Evolutionary conservation across 208 protist species (phyloP).

Genomic region (Leishmania guyanensis): DNA sequence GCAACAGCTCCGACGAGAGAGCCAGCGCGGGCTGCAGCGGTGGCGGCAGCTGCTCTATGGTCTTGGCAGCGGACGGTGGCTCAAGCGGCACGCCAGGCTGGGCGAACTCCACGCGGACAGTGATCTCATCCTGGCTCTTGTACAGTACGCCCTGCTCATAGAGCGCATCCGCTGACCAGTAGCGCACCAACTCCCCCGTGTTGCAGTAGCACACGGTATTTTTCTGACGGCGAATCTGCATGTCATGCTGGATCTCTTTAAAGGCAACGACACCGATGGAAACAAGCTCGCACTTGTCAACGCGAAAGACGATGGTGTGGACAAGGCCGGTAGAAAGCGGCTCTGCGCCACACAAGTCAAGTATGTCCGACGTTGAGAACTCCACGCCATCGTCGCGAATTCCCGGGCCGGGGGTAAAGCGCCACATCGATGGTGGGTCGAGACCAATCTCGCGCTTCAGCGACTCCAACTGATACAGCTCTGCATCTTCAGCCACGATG

Average conservation of each 20-base stretch:
- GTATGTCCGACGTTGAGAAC: slow-evolving; percentile 79
- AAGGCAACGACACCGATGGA: slow-evolving; percentile 71
- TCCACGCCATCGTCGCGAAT: slow-evolving; percentile 53
- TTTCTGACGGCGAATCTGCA: slow-evolving; percentile 52
- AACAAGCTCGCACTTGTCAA: slow-evolving; percentile 82
- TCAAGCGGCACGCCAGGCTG: slow-evolving; percentile 35
- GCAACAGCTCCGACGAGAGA: slow-evolving; percentile 13
- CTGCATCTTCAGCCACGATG: slow-evolving; percentile 79
- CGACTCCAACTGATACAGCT: slow-evolving; percentile 56
- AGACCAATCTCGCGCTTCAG: slow-evolving; percentile 62
- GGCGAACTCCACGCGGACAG: slow-evolving; percentile 53
- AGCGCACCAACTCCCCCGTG: slow-evolving; percentile 78
- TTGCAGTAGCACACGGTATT: slow-evolving; percentile 77
- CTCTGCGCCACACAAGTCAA: slow-evolving; percentile 72
- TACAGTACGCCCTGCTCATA: slow-evolving; percentile 51
- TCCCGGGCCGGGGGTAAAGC: slow-evolving; percentile 76
- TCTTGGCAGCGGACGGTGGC: not conserved
- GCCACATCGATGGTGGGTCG: slow-evolving; percentile 53
- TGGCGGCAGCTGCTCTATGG: slow-evolving; percentile 11
- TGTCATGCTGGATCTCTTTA: slow-evolving; percentile 42
- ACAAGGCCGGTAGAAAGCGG: slow-evolving; percentile 50
- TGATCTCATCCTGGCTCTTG: slow-evolving; percentile 62
- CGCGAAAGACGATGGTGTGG: slow-evolving; percentile 63
- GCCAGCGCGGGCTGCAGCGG: slow-evolving; percentile 23
- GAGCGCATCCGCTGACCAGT: slow-evolving; percentile 36